phyloP scores from a whole-genome alignment of 805 yeast species.

The Kregervanrija pseudodelftensis region DNA sequence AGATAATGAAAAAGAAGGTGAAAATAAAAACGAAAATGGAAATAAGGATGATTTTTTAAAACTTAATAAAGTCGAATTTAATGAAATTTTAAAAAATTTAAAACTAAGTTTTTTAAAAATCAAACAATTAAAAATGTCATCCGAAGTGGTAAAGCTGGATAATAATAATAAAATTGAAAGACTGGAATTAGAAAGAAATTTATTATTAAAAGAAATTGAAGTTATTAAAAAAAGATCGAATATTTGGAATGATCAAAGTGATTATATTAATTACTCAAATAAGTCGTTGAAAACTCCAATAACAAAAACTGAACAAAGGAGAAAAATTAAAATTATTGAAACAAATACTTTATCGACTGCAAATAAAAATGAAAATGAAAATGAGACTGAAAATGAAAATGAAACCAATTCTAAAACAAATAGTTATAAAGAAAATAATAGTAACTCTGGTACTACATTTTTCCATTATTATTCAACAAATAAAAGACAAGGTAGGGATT shows the following conservation, averaged over 20 bases:
- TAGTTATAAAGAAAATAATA: too few relatives aligned
- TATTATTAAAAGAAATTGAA: slow-evolving; percentile 18
- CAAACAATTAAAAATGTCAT: slow-evolving; percentile 12
- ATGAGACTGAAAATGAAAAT: not conserved
- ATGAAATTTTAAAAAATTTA: slow-evolving; percentile 9
- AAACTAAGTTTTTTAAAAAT: slow-evolving; percentile 15
- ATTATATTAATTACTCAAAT: too few relatives aligned
- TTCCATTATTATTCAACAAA: slow-evolving; percentile 19
- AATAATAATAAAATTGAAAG: slow-evolving; percentile 16
- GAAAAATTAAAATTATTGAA: too few relatives aligned
- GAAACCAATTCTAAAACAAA: too few relatives aligned
- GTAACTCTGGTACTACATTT: slow-evolving; percentile 8
- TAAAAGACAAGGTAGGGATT: slow-evolving; percentile 6
- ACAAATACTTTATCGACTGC: not conserved
- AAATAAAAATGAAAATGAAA: not conserved
- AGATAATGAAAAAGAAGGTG: slow-evolving; percentile 3
- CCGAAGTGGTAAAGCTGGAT: slow-evolving; percentile 12
- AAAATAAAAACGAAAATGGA: not conserved
- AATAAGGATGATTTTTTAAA: not conserved
- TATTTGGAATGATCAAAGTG: too few relatives aligned
- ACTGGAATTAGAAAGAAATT: slow-evolving; percentile 19
- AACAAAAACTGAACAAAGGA: not conserved
- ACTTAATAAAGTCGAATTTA: not conserved
- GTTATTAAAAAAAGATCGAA: slow-evolving; percentile 13
- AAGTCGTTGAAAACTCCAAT: not conserved